Evolutionary conservation across 2,329 filamentous ascomycete species (phyloP).

Genomic region (Myriosclerotinia scirpicola): DNA sequence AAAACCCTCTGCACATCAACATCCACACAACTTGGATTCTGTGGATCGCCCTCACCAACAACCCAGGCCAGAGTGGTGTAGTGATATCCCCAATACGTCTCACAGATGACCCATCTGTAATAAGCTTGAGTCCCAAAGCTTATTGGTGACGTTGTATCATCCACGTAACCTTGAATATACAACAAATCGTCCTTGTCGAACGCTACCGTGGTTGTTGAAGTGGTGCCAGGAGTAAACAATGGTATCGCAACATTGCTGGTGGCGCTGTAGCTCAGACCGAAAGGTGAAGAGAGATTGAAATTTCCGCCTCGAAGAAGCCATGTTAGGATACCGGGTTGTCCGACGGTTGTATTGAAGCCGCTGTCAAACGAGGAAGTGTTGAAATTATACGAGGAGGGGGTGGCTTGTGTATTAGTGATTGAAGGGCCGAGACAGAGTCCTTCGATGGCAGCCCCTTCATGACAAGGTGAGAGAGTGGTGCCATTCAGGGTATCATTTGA

Average conservation of each 20-base stretch:
- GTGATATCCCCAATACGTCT: slow-evolving; percentile 44
- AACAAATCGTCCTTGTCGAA: slow-evolving; percentile 45
- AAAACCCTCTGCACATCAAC: slow-evolving; percentile 44
- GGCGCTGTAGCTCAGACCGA: slow-evolving; percentile 43
- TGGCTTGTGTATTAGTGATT: slow-evolving; percentile 26
- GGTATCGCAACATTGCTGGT: slow-evolving; percentile 46
- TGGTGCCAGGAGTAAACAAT: slow-evolving; percentile 41
- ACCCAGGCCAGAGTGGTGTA: slow-evolving; percentile 49
- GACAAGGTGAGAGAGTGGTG: slow-evolving; percentile 45
- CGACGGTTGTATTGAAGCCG: slow-evolving; percentile 28
- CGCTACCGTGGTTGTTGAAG: slow-evolving; percentile 37
- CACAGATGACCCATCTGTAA: slow-evolving; percentile 48
- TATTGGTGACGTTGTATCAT: slow-evolving; percentile 44
- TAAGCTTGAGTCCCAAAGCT: slow-evolving; percentile 28
- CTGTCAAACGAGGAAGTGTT: slow-evolving; percentile 31
- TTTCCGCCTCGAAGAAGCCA: slow-evolving; percentile 32
- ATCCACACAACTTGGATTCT: slow-evolving; percentile 48
- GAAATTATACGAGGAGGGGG: slow-evolving; percentile 31
- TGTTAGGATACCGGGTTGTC: slow-evolving; percentile 32
- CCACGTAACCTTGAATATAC: slow-evolving; percentile 44
- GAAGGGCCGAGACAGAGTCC: slow-evolving; percentile 44
- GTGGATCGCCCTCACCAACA: slow-evolving; percentile 42
- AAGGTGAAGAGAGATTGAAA: slow-evolving; percentile 41
- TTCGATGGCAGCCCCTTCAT: slow-evolving; percentile 51
- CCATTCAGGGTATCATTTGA: slow-evolving; percentile 44